Percentiles rank a stretch among this genome's conserved stretches.
These are phyloP conservation scores for Dryas octopetala DNA, from an alignment of 306 rosid genomes.

Conservation along the genomic window DNA sequence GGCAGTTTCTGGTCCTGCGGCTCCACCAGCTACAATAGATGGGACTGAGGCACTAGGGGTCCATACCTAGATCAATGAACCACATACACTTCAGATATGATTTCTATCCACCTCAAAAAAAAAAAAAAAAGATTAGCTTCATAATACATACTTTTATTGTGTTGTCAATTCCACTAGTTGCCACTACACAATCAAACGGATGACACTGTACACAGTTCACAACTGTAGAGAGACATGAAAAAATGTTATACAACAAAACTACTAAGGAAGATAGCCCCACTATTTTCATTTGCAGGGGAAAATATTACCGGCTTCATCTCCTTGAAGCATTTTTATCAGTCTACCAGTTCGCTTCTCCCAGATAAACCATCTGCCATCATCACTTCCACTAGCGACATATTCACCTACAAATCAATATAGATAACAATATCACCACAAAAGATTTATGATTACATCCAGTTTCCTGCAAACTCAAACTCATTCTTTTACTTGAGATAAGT, in stretches of 20 bases:
- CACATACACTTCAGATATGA: constrained; percentile 31
- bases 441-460: constrained; percentile 10
- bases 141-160: constrained; percentile 80
- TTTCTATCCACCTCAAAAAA: not conserved
- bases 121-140: not conserved
- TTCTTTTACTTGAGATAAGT: not conserved
- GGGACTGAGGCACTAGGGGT: constrained; percentile 76
- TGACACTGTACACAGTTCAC: constrained; percentile 93
- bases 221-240: constrained; percentile 48
- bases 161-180: constrained; percentile 91
- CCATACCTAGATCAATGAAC: constrained; percentile 68
- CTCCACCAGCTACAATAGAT: constrained; percentile 75
- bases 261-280: not conserved
- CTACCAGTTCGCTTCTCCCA: constrained; percentile 96
- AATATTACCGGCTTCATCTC: constrained; percentile 79
- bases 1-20: constrained; percentile 68
- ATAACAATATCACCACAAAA: constrained; percentile 6
- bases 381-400: constrained; percentile 95
- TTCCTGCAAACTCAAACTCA: constrained; percentile 10
- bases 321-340: constrained; percentile 78
- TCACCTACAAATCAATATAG: constrained; percentile 60
- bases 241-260: constrained; percentile 10
- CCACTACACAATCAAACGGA: constrained; percentile 89
- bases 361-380: constrained; percentile 97
- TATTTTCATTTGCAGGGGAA: not conserved